Evolutionary conservation across 257 asterid genomes (phyloP).

Genomic region (Plantago major): DNA sequence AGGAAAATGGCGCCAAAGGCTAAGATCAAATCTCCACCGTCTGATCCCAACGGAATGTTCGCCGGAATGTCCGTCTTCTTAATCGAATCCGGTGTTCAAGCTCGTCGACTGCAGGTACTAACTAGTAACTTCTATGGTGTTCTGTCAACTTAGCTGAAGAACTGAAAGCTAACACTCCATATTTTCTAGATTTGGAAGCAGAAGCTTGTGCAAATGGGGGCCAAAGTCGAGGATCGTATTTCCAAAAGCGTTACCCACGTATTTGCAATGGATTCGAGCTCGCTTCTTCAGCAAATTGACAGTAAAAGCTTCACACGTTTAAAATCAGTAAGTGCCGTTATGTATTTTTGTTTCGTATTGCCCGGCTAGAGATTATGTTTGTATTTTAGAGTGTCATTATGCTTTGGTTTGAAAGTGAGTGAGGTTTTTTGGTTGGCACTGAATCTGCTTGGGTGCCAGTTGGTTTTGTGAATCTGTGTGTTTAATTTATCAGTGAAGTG

Average conservation of each 20-base stretch:
- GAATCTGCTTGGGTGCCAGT: slow-evolving; percentile 5
- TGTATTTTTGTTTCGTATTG: not conserved
- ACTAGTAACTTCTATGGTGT: not conserved
- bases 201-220: slow-evolving; percentile 84
- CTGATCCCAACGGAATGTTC: slow-evolving; percentile 85
- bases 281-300: slow-evolving; percentile 42
- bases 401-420: not conserved
- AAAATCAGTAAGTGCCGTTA: slow-evolving; percentile 47
- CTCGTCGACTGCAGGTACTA: slow-evolving; percentile 72
- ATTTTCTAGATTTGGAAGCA: slow-evolving; percentile 78
- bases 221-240: slow-evolving; percentile 41
- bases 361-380: not conserved
- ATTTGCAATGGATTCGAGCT: slow-evolving; percentile 50
- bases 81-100: slow-evolving; percentile 51
- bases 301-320: slow-evolving; percentile 41
- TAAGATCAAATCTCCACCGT: slow-evolving; percentile 54
- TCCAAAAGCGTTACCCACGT: slow-evolving; percentile 60
- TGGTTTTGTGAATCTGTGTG: not conserved
- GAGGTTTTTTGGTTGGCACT: not conserved
- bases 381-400: not conserved
- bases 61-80: slow-evolving; percentile 57
- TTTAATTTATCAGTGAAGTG: not conserved
- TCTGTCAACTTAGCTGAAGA: not conserved
- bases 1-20: slow-evolving; percentile 73
- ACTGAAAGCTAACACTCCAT: not conserved